Evolutionary conservation across 129 eudicot species (phyloP), one percentile per base, ranked within the genome.

Genomic region (Arctium lappa): DNA sequence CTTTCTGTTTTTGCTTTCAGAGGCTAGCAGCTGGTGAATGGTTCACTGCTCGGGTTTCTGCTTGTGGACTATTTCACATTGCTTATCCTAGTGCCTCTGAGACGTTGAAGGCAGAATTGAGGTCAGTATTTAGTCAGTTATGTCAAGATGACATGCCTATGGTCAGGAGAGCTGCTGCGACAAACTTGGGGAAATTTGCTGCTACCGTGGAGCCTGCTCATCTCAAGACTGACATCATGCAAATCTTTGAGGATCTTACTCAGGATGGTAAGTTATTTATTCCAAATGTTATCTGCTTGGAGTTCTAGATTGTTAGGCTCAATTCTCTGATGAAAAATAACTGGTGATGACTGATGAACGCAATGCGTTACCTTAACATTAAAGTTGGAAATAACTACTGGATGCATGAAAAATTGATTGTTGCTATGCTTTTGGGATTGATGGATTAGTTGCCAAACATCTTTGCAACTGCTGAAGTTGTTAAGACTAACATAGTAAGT

Each of bases 131-230:
- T 81, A 88, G 92, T 79, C 99, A 96, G 86, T 78, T 96, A 81
- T 96, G 98, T 88, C 99, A 93, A 86, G 99, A 96, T 86, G 99
- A 96, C 81, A 93, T 93, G 98, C 99, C 99, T 10, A 96, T 96
- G 99, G 99, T 93, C 79, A 90, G 98, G 88, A 94, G 98, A 83
- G 91, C 98, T 40, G 97, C 97, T 82, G 98, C 98, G 30, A 89
- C 97, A 40, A 94, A 92, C 81, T 89, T 94, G 90, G 98, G 98
- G 32, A 94, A 94, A 84, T 94, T 94, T 94, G 97, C 98, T 85
- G 97, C 99, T 39, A 93, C 97, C 31, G 91, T 95, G 44, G 98
- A 95, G 82, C 87, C 98, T 46, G 89, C 95, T 83, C 90, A 93
- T 89, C 94, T 95, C 71, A 95, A 93, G 89, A 88, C 93, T 71